Conservation (phyloP, 441 rosid species). For the Gossypium aridum region DNA sequence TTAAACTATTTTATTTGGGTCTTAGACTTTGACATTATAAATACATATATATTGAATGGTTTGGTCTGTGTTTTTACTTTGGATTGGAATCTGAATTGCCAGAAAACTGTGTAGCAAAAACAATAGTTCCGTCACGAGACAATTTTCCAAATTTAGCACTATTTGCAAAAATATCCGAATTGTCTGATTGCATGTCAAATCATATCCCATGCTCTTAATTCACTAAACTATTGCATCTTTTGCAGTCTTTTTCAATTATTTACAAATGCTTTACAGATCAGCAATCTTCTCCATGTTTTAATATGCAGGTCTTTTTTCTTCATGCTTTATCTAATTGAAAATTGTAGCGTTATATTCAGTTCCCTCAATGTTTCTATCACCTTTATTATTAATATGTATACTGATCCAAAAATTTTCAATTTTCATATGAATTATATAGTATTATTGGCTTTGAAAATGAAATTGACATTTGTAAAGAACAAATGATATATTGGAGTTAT, state of each 20-base stretch:
- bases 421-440: too few species aligned
- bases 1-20: neutral
- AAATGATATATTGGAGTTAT: too few species aligned
- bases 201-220: conserved; percentile 3
- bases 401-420: too few species aligned
- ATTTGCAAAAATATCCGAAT: conserved; percentile 22
- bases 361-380: too few species aligned
- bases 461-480: too few species aligned
- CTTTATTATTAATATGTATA: too few species aligned
- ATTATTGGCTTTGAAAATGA: too few species aligned
- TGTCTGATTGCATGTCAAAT: conserved; percentile 27
- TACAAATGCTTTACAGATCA: conserved; percentile 18
- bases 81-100: conserved; percentile 29
- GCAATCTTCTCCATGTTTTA: conserved; percentile 2
- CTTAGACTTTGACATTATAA: neutral
- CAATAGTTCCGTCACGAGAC: conserved; percentile 36
- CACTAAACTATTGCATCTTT: neutral
- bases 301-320: neutral
- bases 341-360: too few species aligned
- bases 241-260: neutral
- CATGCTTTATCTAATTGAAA: neutral
- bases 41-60: neutral
- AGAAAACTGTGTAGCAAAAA: conserved; percentile 19
- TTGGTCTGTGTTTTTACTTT: neutral
- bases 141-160: conserved; percentile 34